A percentile compares a stretch with the other conserved stretches of the same genome.
These are phyloP conservation scores for Fusarium sp. DNA, from an alignment of 2,329 filamentous ascomycete species.

Conservation along the genomic window DNA sequence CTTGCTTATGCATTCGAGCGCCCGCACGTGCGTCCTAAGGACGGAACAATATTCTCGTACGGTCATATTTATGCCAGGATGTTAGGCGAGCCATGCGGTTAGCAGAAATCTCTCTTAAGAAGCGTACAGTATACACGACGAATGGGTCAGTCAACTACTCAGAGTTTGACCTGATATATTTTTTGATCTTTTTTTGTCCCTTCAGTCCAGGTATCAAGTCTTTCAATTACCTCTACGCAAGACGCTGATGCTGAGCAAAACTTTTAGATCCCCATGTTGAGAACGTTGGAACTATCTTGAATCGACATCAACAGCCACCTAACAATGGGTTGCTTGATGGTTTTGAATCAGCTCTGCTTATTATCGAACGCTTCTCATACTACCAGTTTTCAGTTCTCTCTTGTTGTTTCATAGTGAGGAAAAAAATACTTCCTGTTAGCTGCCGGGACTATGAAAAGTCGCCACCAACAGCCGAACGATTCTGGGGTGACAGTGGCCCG, in stretches of 20 bases:
- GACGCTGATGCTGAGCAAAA: not conserved
- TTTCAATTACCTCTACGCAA: not conserved
- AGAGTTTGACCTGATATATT: not conserved
- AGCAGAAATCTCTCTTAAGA: not conserved
- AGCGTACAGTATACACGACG: not conserved
- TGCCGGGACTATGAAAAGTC: constrained; percentile 20
- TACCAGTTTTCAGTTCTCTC: not conserved
- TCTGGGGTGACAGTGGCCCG: constrained; percentile 21
- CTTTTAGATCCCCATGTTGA: constrained; percentile 5
- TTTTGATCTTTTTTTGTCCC: not conserved
- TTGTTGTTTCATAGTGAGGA: constrained; percentile 10
- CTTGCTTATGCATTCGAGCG: constrained; percentile 27
- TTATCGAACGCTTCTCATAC: constrained; percentile 12
- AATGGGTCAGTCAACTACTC: not conserved
- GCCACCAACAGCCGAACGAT: constrained; percentile 31
- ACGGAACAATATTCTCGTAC: constrained; percentile 8
- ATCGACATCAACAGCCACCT: constrained; percentile 32
- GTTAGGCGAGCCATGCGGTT: not conserved
- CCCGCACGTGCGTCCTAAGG: constrained; percentile 21
- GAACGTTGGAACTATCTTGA: constrained; percentile 26
- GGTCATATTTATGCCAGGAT: constrained; percentile 1
- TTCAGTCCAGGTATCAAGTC: not conserved
- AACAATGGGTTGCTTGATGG: not conserved
- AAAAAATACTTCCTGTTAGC: constrained; percentile 9
- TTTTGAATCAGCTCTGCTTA: not conserved